phyloP scores from a whole-genome alignment of 2,329 filamentous ascomycete species.

The Coniella vitis region DNA sequence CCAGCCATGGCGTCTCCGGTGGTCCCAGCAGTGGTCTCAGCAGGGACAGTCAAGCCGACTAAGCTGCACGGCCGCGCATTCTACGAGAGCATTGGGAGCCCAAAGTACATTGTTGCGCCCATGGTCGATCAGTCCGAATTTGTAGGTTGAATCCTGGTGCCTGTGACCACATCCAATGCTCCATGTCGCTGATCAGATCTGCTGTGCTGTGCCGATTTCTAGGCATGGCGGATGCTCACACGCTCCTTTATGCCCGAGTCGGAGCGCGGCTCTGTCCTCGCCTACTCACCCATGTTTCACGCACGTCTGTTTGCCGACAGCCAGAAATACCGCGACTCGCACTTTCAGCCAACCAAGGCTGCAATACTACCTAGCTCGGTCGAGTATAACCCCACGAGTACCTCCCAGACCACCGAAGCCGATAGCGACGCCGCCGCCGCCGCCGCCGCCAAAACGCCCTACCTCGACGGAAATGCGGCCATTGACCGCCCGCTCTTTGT shows the following conservation, averaged over 20 bases:
- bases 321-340: conserved; percentile 65
- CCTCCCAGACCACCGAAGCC: conserved; percentile 18
- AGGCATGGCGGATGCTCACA: conserved; percentile 97
- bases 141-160: conserved; percentile 45
- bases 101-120: conserved; percentile 83
- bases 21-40: too few relatives aligned
- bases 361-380: conserved; percentile 5
- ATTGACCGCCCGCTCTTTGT: conserved; percentile 88
- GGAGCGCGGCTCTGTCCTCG: conserved; percentile 60
- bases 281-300: conserved; percentile 95
- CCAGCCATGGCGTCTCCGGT: conserved; percentile 17
- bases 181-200: not conserved
- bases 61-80: conserved; percentile 84
- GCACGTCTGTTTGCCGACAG: conserved; percentile 79
- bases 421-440: conserved; percentile 14
- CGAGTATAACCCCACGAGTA: not conserved
- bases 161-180: not conserved
- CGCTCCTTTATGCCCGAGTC: conserved; percentile 76
- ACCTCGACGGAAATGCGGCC: conserved; percentile 79
- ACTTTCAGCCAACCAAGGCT: conserved; percentile 64
- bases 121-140: conserved; percentile 99
- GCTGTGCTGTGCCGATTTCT: not conserved
- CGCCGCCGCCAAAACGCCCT: conserved; percentile 27
- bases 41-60: conserved; percentile 11
- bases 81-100: conserved; percentile 89